Conservation (phyloP, 2,329 filamentous ascomycete species). For the Venturia asperata region DNA sequence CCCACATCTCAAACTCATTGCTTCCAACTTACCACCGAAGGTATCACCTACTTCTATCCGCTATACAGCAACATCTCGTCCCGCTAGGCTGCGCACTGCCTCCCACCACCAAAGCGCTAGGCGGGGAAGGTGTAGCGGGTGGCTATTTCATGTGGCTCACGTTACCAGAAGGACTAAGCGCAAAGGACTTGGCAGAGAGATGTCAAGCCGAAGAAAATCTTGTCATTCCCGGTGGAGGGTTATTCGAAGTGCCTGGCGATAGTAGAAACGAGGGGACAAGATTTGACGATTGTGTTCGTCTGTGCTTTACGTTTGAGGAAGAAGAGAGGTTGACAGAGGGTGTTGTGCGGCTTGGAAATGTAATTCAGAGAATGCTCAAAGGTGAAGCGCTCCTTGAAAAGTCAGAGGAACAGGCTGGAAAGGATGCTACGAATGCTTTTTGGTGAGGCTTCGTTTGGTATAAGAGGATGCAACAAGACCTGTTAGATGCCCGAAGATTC, state of each 20-base stretch:
- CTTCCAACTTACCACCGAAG: slow-evolving; percentile 50
- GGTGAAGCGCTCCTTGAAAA: not conserved
- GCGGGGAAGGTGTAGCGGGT: slow-evolving; percentile 12
- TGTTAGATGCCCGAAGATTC: too few relatives aligned
- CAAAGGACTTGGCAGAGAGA: slow-evolving; percentile 48
- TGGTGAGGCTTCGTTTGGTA: not conserved
- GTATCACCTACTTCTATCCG: slow-evolving; percentile 49
- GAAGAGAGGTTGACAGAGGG: slow-evolving; percentile 60
- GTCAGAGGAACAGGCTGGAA: not conserved
- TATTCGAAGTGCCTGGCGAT: slow-evolving; percentile 62
- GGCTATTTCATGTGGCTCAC: slow-evolving; percentile 83
- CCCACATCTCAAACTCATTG: slow-evolving; percentile 46
- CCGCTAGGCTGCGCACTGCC: slow-evolving; percentile 54
- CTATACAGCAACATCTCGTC: slow-evolving; percentile 52
- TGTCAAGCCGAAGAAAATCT: slow-evolving; percentile 59
- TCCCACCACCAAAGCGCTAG: not conserved
- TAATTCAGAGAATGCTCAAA: slow-evolving; percentile 36
- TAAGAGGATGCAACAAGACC: not conserved
- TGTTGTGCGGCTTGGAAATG: slow-evolving; percentile 52
- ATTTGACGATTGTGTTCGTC: slow-evolving; percentile 55
- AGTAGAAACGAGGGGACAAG: slow-evolving; percentile 37
- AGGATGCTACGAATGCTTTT: slow-evolving; percentile 3
- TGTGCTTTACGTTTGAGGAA: slow-evolving; percentile 69
- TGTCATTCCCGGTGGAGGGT: slow-evolving; percentile 58
- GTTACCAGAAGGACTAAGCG: slow-evolving; percentile 50